A percentile compares a stretch with the other conserved stretches of the same genome.
Evolutionary conservation across 2,329 filamentous ascomycete genomes (phyloP).

Genomic region (Penicillium sumatraense): DNA sequence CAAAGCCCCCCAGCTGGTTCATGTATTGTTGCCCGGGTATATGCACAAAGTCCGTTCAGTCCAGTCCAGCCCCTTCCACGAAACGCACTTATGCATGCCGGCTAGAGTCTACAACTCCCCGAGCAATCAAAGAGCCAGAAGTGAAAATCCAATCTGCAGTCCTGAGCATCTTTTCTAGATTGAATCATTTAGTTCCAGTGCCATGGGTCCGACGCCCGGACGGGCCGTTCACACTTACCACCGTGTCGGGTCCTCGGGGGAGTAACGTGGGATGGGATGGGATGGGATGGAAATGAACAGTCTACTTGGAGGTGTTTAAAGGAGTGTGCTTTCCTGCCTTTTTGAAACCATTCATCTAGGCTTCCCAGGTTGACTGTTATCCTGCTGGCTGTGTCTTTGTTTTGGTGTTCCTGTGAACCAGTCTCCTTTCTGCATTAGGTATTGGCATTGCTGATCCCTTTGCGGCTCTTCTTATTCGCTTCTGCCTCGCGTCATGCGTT

Average conservation of each 20-base stretch:
- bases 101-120: neutral
- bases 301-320: too few species aligned
- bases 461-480: neutral
- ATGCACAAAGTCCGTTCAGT: neutral
- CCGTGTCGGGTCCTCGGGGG: neutral
- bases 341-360: too few species aligned
- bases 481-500: neutral
- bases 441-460: neutral
- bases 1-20: too few species aligned
- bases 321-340: too few species aligned
- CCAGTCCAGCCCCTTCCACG: neutral
- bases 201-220: neutral
- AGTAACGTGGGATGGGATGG: too few species aligned
- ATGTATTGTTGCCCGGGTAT: too few species aligned
- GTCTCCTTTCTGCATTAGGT: neutral
- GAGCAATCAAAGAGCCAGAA: neutral
- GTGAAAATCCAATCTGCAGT: neutral
- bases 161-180: neutral
- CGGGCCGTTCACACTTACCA: slow-evolving; percentile 2
- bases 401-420: too few species aligned
- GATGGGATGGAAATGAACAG: too few species aligned
- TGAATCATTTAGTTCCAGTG: neutral
- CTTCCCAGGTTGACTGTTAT: too few species aligned
- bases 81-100: slow-evolving; percentile 1
- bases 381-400: neutral